Conservation (phyloP, 768 basidiomycete species). For the Pluteus cervinus region DNA sequence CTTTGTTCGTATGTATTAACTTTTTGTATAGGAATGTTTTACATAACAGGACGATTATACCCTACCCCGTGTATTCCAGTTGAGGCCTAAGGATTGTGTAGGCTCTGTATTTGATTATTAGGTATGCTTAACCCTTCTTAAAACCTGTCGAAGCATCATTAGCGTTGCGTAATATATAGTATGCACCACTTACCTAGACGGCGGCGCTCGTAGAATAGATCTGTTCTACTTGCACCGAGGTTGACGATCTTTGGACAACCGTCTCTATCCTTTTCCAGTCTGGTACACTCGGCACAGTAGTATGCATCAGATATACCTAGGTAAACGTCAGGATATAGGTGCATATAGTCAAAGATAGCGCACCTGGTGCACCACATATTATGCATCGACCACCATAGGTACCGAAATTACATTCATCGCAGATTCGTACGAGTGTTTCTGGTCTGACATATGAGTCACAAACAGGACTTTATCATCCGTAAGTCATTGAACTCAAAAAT, state of each 20-base stretch:
- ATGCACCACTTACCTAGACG: constrained; percentile 54
- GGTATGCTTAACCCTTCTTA: constrained; percentile 49
- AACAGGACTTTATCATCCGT: constrained; percentile 60
- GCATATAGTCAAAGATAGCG: constrained; percentile 11
- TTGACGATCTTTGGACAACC: constrained; percentile 99
- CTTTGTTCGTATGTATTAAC: background rate
- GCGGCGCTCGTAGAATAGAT: constrained; percentile 87
- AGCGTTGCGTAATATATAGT: background rate
- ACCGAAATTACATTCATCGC: constrained; percentile 99
- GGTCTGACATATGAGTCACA: constrained; percentile 99
- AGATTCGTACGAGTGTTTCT: constrained; percentile 95
- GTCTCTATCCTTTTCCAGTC: constrained; percentile 94
- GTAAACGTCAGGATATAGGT: background rate
- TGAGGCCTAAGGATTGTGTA: constrained; percentile 15
- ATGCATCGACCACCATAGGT: constrained; percentile 97
- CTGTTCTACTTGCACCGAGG: constrained; percentile 89
- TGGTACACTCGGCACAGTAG: constrained; percentile 97
- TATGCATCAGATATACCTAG: constrained; percentile 99
- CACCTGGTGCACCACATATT: constrained; percentile 94
- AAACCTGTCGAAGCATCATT: constrained; percentile 40
- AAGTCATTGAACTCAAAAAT: background rate
- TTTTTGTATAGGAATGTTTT: constrained; percentile 32
- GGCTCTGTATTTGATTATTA: constrained; percentile 9
- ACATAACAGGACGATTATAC: constrained; percentile 47
- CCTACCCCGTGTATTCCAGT: constrained; percentile 50